These are phyloP conservation scores for Chalaropsis thielavioides DNA, from an alignment of 2,329 filamentous ascomycete species.

Conservation along the genomic window DNA sequence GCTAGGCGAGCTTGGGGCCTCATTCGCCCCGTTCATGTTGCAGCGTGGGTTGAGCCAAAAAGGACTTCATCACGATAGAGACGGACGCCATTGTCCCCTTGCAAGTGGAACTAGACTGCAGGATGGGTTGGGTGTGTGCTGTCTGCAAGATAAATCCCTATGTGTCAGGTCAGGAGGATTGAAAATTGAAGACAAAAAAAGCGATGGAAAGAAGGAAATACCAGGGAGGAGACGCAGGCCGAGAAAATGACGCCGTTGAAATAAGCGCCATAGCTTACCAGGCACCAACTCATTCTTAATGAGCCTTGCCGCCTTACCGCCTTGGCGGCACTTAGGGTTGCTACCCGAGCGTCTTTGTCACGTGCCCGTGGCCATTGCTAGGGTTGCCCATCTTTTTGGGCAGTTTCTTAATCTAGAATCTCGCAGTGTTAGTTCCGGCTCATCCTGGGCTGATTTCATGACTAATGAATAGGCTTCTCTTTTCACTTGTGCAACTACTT, in stretches of 20 bases:
- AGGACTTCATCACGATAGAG: background rate
- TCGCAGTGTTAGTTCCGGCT: background rate
- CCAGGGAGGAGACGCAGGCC: background rate
- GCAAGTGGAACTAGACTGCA: background rate
- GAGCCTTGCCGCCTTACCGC: background rate
- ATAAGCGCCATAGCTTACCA: background rate
- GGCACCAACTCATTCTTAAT: background rate
- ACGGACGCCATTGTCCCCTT: background rate
- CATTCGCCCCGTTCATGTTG: background rate
- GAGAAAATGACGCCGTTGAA: background rate
- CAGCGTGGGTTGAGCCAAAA: background rate
- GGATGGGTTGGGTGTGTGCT: background rate
- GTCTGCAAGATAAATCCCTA: background rate
- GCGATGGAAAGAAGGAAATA: background rate
- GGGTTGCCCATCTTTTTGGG: background rate
- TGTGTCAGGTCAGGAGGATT: background rate
- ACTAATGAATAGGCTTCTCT: background rate
- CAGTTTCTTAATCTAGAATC: background rate
- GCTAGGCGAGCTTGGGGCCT: background rate
- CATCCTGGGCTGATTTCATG: background rate
- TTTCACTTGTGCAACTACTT: background rate
- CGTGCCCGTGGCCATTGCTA: too few relatives aligned
- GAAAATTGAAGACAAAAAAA: background rate
- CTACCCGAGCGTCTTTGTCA: too few relatives aligned
- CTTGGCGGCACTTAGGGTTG: background rate